Conservation (phyloP, 1,139 yeast genomes). For the Lodderomyces parapsilosis region DNA sequence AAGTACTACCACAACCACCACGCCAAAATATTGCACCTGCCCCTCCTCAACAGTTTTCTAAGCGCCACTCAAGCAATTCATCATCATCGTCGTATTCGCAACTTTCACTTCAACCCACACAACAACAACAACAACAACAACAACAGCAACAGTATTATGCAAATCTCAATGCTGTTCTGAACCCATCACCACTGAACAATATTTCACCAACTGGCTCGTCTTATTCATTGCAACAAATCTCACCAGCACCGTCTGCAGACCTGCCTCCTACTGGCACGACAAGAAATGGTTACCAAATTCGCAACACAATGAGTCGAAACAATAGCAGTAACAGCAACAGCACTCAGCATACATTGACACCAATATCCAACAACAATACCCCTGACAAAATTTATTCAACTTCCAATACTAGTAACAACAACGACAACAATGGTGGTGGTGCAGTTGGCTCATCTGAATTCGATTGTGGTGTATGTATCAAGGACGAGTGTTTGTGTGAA, state of each 20-base stretch:
- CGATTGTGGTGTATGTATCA: conserved; percentile 66
- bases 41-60: conserved; percentile 3
- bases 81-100: conserved; percentile 5
- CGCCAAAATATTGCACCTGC: conserved; percentile 2
- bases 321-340: conserved; percentile 1
- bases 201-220: conserved; percentile 33
- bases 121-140: conserved; percentile 3
- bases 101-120: background rate
- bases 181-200: conserved; percentile 13
- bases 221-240: conserved; percentile 46
- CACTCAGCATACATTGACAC: conserved; percentile 15
- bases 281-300: background rate
- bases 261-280: conserved; percentile 30
- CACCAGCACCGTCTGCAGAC: conserved; percentile 58
- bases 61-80: conserved; percentile 5
- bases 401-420: background rate
- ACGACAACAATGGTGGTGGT: conserved; percentile 1
- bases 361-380: conserved; percentile 19
- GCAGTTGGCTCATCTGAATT: conserved; percentile 19
- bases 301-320: background rate
- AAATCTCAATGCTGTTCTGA: conserved; percentile 7
- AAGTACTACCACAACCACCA: conserved; percentile 3
- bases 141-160: background rate
- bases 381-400: conserved; percentile 5
- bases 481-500: conserved; percentile 72